These are phyloP conservation scores for Russula virescens DNA, from an alignment of 768 basidiomycete species.

Conservation along the genomic window DNA sequence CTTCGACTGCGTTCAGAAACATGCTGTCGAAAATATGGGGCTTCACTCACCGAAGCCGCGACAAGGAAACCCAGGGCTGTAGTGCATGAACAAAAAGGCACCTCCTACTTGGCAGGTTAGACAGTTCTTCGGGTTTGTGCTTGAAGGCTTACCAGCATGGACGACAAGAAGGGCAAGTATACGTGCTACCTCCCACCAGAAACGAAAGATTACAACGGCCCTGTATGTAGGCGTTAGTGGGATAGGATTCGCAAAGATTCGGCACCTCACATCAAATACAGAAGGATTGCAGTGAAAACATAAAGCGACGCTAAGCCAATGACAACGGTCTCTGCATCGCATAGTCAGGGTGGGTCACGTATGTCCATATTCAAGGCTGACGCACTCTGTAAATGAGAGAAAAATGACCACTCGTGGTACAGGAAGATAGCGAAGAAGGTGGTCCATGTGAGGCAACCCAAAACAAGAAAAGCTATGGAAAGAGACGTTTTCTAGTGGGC, in stretches of 20 bases:
- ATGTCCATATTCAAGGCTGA: neutral
- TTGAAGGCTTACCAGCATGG: constrained; percentile 14
- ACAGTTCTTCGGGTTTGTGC: neutral
- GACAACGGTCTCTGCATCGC: constrained; percentile 4
- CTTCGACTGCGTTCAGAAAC: neutral
- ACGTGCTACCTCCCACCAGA: constrained; percentile 21
- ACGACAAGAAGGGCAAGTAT: constrained; percentile 3
- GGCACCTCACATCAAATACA: constrained; percentile 21
- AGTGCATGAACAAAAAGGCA: constrained; percentile 10
- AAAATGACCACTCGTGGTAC: neutral
- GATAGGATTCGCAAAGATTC: neutral
- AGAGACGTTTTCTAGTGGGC: neutral
- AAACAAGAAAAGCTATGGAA: constrained; percentile 9
- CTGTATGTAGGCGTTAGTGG: neutral
- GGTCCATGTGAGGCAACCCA: constrained; percentile 10
- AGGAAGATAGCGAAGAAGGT: constrained; percentile 10
- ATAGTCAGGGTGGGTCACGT: neutral
- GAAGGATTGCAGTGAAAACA: constrained; percentile 13
- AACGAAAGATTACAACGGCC: constrained; percentile 10
- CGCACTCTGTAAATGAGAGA: constrained; percentile 14
- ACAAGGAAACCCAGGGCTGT: constrained; percentile 10
- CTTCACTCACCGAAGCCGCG: constrained; percentile 7
- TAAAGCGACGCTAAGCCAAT: constrained; percentile 1
- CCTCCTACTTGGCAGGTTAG: constrained; percentile 5
- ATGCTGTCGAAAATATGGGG: neutral